Percentiles rank a stretch among this genome's conserved stretches.
These are phyloP conservation scores for Peribolospora baueri DNA, from an alignment of 768 basidiomycete species.

Conservation along the genomic window DNA sequence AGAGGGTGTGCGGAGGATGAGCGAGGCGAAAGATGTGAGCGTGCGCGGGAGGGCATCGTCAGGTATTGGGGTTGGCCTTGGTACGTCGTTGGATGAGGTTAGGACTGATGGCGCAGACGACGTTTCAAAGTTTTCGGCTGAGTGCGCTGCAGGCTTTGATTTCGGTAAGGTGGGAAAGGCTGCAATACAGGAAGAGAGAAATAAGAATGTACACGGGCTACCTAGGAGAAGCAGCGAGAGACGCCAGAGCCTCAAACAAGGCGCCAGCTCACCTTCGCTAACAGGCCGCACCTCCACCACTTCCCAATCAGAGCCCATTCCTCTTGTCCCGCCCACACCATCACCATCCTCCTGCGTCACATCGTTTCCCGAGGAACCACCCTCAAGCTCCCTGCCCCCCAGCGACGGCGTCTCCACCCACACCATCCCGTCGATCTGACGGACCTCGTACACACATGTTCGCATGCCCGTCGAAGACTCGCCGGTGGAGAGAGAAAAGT, in stretches of 20 bases:
- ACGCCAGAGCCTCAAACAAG: background rate
- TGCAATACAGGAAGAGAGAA: background rate
- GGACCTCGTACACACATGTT: slow-evolving; percentile 2
- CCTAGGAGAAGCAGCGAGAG: background rate
- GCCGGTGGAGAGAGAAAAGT: background rate
- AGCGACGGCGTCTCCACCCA: background rate
- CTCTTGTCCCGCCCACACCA: background rate
- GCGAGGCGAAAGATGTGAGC: slow-evolving; percentile 49
- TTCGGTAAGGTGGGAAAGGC: too few species aligned
- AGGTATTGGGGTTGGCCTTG: too few species aligned
- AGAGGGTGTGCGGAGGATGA: slow-evolving; percentile 51
- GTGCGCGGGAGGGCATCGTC: slow-evolving; percentile 26
- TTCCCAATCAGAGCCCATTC: slow-evolving; percentile 32
- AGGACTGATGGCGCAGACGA: too few species aligned
- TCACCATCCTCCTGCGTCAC: too few species aligned
- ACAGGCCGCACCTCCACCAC: slow-evolving; percentile 44
- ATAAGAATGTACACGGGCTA: background rate
- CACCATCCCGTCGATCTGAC: background rate
- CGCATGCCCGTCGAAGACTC: slow-evolving; percentile 1
- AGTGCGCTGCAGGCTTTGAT: too few species aligned
- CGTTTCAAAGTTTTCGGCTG: too few species aligned
- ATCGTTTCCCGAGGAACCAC: too few species aligned
- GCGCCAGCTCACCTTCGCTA: slow-evolving; percentile 32
- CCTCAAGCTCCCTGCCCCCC: too few species aligned
- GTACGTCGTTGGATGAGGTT: too few species aligned